Base-by-base conservation (phyloP, 2,329 filamentous ascomycete genomes). In the Dactylellina drechsleri region DNA sequence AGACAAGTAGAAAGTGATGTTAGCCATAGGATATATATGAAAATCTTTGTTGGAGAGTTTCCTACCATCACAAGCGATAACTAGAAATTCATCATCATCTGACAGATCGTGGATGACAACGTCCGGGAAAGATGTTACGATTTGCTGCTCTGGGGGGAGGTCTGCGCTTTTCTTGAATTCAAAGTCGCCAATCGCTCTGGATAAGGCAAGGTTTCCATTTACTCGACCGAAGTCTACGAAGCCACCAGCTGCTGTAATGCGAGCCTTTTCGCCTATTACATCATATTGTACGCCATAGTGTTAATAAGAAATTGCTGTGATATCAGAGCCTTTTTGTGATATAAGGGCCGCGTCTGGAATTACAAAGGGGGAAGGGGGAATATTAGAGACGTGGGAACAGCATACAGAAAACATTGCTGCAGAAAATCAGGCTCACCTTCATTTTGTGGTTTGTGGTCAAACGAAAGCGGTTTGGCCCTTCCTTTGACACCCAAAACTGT, bases 161-260 rank as follows among this genome's bases (percentile, higher is more conserved):
- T 97, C 93, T 79, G 94, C 92, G 82, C 93, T 97, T 87, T 98
- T 98, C 87, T 99, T 99, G 87, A 99, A 99, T 82, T 99, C 95
- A 81, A 99, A 99, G 83, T 99, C 95, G 79, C 95, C 95, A 83
- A 99, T 97, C 79, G 95, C 95, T 83, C 95, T 91, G 77, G 95
- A 99, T 76, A 99, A 86, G 54, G 95, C 95, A 53, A 99, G 88
- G 83, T 99, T 99, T 82, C 95, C 95, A 82, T 99, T 99, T 80
- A 99, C 95, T 81, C 95, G 92, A 77, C 95, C 95, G 82, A 98
- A 99, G 83, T 99, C 95, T 81, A 99, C 95, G 80, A 98, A 98
- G 58, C 95, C 95, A 82, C 95, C 95, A 52, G 95, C 95, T 70
- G 94, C 93, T 80, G 90, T 94, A 80, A 99, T 99, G 80, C 95